Base-by-base conservation (phyloP, 2,329 filamentous ascomycete species). In the Tolypocladium tundrense region DNA sequence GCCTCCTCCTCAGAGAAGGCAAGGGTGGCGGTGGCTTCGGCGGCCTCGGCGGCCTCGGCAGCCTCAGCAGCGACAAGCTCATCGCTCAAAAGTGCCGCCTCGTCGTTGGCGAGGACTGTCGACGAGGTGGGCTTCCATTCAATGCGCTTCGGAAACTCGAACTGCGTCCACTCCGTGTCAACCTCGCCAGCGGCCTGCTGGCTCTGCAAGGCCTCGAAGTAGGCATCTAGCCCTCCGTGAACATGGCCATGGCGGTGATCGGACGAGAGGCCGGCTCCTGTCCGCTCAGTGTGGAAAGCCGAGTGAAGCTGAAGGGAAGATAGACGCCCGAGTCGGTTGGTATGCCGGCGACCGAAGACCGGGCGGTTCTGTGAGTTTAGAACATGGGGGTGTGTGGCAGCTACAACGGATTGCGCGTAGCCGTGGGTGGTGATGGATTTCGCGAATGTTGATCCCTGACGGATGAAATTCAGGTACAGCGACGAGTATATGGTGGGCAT, bases 391-490 rank as follows among this genome's bases (percentile, higher is more conserved):
- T 96, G 91, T 63, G 91, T 91, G 68, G 91, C 93, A 70, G 94
- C 94, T 77, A 99, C 91, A 77, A 97, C 88, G 63, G 92, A 96
- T 75, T 97, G 93, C 68, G 92, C 92, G 83, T 97, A 97, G 77
- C 93, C 93, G 84, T 97, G 91, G 72, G 91, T 92, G 74, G 91
- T 93, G 75, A 97, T 88, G 70, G 92, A 91, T 80, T 97, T 97
- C 72, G 90, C 87, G 70, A 75, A 73, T 69, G 73, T 70, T 78
- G 97, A 88, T 88, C 90, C 92, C 83, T 93, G 90, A 81, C 94
- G 93, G 85, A 96, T 91, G 82, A 97, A 90, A 80, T 83, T 87
- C 77, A 84, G 81, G 76, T 85, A 86, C 64, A 87, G 77, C 70
- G 82, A 83, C 62, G 83, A 86, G 74, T 86, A 86, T 70, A 86